These are phyloP conservation scores for Metschnikowia amazonensis DNA, from an alignment of 805 yeast genomes.

Conservation along the genomic window DNA sequence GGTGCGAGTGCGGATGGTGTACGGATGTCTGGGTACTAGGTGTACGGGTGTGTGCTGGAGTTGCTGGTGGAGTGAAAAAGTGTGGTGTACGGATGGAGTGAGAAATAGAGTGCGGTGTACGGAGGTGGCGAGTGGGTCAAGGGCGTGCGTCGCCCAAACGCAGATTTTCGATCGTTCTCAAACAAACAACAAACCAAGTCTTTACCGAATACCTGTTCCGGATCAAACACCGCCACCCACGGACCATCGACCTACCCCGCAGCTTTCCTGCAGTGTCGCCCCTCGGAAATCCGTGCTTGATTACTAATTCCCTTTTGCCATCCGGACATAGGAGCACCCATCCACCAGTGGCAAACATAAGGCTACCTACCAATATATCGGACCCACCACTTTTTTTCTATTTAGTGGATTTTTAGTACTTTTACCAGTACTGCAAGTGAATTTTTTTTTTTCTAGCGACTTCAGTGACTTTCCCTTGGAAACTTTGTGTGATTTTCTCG, in stretches of 20 bases:
- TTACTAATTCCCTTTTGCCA: background rate
- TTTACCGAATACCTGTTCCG: background rate
- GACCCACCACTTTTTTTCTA: too few species aligned
- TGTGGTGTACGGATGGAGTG: background rate
- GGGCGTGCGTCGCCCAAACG: conserved; percentile 4
- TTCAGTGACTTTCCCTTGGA: too few species aligned
- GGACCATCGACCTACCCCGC: background rate
- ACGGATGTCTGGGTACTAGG: background rate
- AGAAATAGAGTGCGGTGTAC: too few species aligned
- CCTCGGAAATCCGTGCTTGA: background rate
- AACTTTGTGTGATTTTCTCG: too few species aligned
- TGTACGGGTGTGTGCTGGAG: background rate
- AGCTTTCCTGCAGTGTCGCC: background rate
- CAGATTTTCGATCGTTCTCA: conserved; percentile 5
- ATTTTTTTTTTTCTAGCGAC: too few species aligned
- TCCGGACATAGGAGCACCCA: background rate
- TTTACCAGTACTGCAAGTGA: too few species aligned
- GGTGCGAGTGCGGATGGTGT: background rate
- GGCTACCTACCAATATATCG: background rate
- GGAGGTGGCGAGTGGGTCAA: background rate
- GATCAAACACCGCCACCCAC: background rate
- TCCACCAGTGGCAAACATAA: conserved; percentile 2
- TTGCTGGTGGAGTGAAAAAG: background rate
- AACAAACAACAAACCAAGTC: conserved; percentile 5
- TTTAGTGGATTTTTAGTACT: too few species aligned